A percentile compares a stretch with the other conserved stretches of the same genome.
Conservation (phyloP, 257 asterid genomes). For the Ophiorrhiza pumila region DNA sequence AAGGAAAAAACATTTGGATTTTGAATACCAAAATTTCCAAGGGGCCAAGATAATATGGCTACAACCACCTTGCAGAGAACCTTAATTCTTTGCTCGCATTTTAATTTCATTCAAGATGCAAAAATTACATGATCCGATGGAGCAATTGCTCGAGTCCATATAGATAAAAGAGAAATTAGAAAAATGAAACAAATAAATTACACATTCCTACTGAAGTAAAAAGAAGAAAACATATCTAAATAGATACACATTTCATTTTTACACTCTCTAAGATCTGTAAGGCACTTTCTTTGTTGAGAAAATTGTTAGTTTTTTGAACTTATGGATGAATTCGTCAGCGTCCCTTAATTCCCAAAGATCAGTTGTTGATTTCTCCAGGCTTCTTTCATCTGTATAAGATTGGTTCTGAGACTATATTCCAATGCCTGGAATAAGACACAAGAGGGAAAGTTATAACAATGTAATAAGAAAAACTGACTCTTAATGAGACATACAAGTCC, state of each 20-base stretch:
- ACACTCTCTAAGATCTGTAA: slow-evolving; percentile 15
- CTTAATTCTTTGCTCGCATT: slow-evolving; percentile 13
- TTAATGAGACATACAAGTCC: not conserved
- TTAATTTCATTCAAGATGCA: slow-evolving; percentile 24
- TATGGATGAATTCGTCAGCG: slow-evolving; percentile 11
- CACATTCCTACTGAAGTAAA: not conserved
- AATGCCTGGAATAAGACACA: slow-evolving; percentile 48
- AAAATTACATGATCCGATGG: slow-evolving; percentile 26
- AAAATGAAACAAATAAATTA: slow-evolving; percentile 11
- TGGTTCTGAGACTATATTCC: slow-evolving; percentile 75
- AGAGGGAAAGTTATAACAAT: not conserved
- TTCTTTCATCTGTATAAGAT: slow-evolving; percentile 63
- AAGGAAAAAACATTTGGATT: not conserved
- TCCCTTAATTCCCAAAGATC: slow-evolving; percentile 24
- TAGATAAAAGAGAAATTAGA: slow-evolving; percentile 8
- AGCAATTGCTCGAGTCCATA: slow-evolving; percentile 22
- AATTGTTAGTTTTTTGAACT: slow-evolving; percentile 33
- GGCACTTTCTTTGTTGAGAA: not conserved
- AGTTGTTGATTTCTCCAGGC: slow-evolving; percentile 33
- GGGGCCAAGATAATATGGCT: not conserved
- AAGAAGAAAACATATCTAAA: slow-evolving; percentile 10
- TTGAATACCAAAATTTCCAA: not conserved
- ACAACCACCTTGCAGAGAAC: not conserved
- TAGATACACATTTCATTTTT: slow-evolving; percentile 13
- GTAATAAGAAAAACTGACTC: not conserved